Evolutionary conservation across 2,329 filamentous ascomycete genomes (phyloP), one percentile per base, ranked within the genome.

Genomic region (Trichoderma sp.): DNA sequence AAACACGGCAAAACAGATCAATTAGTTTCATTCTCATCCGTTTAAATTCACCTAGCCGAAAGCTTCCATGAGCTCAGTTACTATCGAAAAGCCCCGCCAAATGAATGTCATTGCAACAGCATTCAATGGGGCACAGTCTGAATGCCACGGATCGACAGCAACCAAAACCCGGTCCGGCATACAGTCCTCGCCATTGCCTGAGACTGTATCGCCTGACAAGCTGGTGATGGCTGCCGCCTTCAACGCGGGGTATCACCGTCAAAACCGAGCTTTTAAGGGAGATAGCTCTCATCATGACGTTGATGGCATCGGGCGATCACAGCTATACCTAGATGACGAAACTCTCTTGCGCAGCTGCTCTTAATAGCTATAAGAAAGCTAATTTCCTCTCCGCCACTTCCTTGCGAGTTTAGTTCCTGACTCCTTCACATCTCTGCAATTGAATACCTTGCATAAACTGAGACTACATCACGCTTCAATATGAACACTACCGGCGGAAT

Each of bases 401-500:
- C 10, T n/a, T 13, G 8, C 5, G 31, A 35, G 43, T n/a, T n/a
- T 47, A 67, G 8, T 49, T 40, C 24, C 56, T 31, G 29, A 33
- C n/a, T 14, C 40, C n/a, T 27, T 55, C 35, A 35, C 40, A 3
- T 19, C 14, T 53, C 19, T 24, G 2, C 27, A 59, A 16, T 14
- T 64, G 37, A 49, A 35, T 5, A 61, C 49, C 2, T 31, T 4
- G 57, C 40, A 43, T 1, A 49, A 19, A 5, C 7, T 49, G 47
- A 49, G 47, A 49, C 8, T 13, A 6, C 24, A 49, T 5, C 21
- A 24, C 3, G 16, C 43, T 37, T 5, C 16, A 59, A 52, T 5
- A 57, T 43, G 49, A 60, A 49, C n/a, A 70, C 68, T 27, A 53
- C 37, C 2, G 55, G 68, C 16, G 76, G 76, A 24, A 73, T 77